phyloP scores from a whole-genome alignment of 352 stramenopile species.

The Phytophthora fragariaefolia region DNA sequence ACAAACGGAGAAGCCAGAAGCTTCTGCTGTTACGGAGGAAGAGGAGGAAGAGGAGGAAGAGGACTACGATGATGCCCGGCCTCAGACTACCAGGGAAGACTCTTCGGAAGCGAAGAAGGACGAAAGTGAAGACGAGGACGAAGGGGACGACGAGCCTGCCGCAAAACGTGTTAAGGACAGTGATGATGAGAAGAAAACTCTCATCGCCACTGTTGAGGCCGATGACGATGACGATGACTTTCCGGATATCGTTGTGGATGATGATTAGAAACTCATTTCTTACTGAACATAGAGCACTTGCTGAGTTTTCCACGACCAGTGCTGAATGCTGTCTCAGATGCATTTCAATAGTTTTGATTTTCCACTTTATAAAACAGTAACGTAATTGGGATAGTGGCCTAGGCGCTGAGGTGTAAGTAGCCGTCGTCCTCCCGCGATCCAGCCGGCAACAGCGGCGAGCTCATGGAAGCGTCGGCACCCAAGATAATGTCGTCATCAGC shows the following conservation, averaged over 20 bases:
- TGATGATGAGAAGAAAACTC: constrained; percentile 32
- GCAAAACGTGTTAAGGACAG: constrained; percentile 42
- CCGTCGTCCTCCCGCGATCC: constrained; percentile 55
- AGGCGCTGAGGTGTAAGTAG: constrained; percentile 56
- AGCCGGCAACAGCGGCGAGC: constrained; percentile 58
- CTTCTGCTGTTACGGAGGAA: constrained; percentile 20
- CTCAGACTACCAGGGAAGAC: constrained; percentile 7
- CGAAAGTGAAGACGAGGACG: constrained; percentile 22
- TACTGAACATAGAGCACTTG: constrained; percentile 2
- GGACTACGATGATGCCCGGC: constrained; percentile 51
- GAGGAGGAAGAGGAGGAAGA: constrained; percentile 44
- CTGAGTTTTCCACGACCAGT: constrained; percentile 9
- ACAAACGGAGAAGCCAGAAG: constrained; percentile 9
- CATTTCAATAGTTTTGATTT: constrained; percentile 36
- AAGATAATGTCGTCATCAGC: constrained; percentile 66
- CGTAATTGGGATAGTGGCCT: not conserved
- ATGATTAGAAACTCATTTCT: constrained; percentile 40
- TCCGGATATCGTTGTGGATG: constrained; percentile 82
- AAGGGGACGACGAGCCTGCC: constrained; percentile 28
- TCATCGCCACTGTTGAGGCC: constrained; percentile 25
- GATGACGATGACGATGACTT: constrained; percentile 79
- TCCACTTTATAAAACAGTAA: constrained; percentile 18
- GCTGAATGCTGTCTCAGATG: constrained; percentile 5
- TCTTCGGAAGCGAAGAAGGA: constrained; percentile 35
- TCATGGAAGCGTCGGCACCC: constrained; percentile 71